These are phyloP conservation scores for Discostella pseudostelligera DNA, from an alignment of 108 stramenopile genomes.

Conservation along the genomic window DNA sequence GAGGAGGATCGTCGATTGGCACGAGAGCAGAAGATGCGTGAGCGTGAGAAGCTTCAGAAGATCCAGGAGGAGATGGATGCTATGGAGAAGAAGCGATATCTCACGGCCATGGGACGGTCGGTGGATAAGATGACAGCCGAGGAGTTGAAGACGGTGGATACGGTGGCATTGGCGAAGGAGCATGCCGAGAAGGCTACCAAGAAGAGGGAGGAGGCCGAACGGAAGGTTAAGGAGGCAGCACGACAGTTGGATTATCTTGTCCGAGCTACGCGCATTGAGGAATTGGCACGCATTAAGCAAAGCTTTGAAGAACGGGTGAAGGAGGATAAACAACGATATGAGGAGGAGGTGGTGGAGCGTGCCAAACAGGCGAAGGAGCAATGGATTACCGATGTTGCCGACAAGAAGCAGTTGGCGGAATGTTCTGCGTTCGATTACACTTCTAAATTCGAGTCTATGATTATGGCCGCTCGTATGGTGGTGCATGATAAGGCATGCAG, in stretches of 20 bases:
- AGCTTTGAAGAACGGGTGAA: slow-evolving; percentile 70
- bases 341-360: slow-evolving; percentile 70
- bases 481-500: slow-evolving; percentile 58
- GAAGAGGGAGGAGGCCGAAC: slow-evolving; percentile 90
- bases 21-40: slow-evolving; percentile 76
- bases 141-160: slow-evolving; percentile 62
- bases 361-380: slow-evolving; percentile 61
- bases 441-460: slow-evolving; percentile 61
- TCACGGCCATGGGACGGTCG: slow-evolving; percentile 80
- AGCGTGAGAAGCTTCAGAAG: slow-evolving; percentile 87
- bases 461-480: slow-evolving; percentile 63
- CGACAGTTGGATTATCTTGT: slow-evolving; percentile 89
- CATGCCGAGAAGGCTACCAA: slow-evolving; percentile 84
- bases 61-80: slow-evolving; percentile 89
- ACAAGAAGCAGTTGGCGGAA: slow-evolving; percentile 55
- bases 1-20: slow-evolving; percentile 84
- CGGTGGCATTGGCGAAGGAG: slow-evolving; percentile 77
- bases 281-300: slow-evolving; percentile 83
- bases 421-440: slow-evolving; percentile 65
- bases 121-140: slow-evolving; percentile 88
- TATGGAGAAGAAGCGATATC: slow-evolving; percentile 74
- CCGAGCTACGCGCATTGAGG: slow-evolving; percentile 95
- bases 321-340: slow-evolving; percentile 68
- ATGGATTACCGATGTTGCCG: slow-evolving; percentile 77
- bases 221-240: slow-evolving; percentile 81